These are phyloP conservation scores for Chondrus crispus DNA, from an alignment of 23 red algal species.

Conservation along the genomic window DNA sequence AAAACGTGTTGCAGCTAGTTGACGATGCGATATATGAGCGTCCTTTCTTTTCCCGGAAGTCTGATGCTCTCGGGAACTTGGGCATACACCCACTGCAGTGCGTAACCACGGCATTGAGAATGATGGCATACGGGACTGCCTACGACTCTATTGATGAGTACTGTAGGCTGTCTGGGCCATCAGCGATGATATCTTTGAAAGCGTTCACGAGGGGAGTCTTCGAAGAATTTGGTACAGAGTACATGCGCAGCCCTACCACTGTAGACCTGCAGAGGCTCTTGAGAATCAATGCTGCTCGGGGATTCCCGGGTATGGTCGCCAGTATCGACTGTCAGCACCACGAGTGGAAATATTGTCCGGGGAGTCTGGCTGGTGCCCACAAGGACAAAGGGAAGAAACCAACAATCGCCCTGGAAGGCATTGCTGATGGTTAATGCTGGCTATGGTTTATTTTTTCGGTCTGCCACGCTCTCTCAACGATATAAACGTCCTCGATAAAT, in stretches of 20 bases:
- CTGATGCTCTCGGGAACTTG: not conserved
- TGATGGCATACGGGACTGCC: conserved; percentile 24
- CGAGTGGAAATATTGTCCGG: not conserved
- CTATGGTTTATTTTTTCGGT: conserved; percentile 1
- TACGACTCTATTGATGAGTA: not conserved
- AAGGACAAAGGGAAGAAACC: not conserved
- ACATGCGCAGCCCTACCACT: not conserved
- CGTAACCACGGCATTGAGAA: not conserved
- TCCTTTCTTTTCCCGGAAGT: not conserved
- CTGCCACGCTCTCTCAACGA: not conserved
- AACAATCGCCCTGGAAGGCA: not conserved
- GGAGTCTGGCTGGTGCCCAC: not conserved
- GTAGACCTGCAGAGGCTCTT: not conserved
- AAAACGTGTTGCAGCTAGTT: not conserved
- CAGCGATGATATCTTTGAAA: not conserved
- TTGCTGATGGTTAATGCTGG: not conserved
- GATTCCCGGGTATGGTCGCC: not conserved
- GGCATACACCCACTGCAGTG: not conserved
- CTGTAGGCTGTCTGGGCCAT: not conserved
- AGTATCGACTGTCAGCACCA: conserved; percentile 11
- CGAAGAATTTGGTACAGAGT: not conserved
- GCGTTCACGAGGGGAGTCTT: not conserved
- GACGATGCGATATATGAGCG: not conserved
- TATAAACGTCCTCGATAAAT: not conserved
- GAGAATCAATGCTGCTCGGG: not conserved